Conservation (phyloP, 192 early-diverging fungal genomes). For the Coemansia sp. region DNA sequence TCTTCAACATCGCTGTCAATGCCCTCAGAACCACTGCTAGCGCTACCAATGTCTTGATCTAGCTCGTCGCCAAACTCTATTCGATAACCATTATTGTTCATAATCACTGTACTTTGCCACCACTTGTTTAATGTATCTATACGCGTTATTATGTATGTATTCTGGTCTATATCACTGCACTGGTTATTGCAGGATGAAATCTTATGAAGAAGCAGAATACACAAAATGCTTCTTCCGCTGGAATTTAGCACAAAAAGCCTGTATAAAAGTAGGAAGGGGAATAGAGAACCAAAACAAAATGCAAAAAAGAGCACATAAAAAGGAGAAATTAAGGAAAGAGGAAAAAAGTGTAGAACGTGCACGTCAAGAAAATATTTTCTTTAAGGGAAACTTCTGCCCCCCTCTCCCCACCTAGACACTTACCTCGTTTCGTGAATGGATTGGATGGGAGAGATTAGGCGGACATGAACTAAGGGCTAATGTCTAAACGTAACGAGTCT, state of each 20-base stretch:
- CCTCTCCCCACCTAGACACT: neutral
- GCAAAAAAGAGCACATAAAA: conserved; percentile 7
- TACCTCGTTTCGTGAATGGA: neutral
- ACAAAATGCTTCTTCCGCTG: neutral
- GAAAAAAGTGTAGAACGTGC: conserved; percentile 4
- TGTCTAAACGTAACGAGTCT: neutral
- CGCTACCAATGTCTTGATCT: neutral
- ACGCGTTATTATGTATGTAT: neutral
- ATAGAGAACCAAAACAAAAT: conserved; percentile 3
- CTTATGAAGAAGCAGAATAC: neutral
- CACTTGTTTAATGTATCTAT: neutral
- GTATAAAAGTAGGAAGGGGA: neutral
- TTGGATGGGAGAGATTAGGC: neutral
- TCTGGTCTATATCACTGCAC: neutral
- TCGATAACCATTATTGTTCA: conserved; percentile 8
- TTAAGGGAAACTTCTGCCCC: neutral
- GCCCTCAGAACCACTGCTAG: conserved; percentile 24
- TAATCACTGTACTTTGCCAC: neutral
- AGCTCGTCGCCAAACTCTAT: conserved; percentile 6
- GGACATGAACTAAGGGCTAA: too few relatives aligned
- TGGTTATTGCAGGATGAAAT: neutral
- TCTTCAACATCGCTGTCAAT: conserved; percentile 52
- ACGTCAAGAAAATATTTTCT: conserved; percentile 4
- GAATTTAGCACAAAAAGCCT: neutral
- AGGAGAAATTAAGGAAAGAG: neutral